Conservation (phyloP, 768 basidiomycete species). For the Lactarius trivialis region DNA sequence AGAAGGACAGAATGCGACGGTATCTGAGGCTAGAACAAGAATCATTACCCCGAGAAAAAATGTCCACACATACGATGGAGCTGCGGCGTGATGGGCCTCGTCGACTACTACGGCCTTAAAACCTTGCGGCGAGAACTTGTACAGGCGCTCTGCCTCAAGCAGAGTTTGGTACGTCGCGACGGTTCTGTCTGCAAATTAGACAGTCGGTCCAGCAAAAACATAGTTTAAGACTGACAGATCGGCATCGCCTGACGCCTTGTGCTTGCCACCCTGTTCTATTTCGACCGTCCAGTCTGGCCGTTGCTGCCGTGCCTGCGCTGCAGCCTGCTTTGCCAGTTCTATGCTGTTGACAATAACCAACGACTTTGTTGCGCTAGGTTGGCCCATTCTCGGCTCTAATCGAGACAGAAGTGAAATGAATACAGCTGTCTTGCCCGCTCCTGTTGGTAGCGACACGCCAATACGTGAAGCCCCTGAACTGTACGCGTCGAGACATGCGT, state of each 20-base stretch:
- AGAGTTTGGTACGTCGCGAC: constrained; percentile 89
- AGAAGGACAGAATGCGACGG: constrained; percentile 76
- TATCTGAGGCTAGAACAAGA: constrained; percentile 44
- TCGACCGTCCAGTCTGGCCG: constrained; percentile 78
- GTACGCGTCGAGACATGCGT: constrained; percentile 70
- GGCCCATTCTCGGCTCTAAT: constrained; percentile 37
- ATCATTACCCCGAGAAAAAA: not conserved
- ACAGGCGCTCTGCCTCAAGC: constrained; percentile 51
- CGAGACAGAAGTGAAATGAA: constrained; percentile 78
- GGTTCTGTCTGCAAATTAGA: constrained; percentile 42
- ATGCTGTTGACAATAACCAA: constrained; percentile 86
- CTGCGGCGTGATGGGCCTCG: constrained; percentile 94
- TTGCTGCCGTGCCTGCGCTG: constrained; percentile 55
- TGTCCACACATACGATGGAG: constrained; percentile 60
- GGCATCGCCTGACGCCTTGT: constrained; percentile 70
- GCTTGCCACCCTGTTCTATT: constrained; percentile 80
- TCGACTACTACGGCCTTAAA: constrained; percentile 81
- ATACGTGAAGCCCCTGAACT: constrained; percentile 61
- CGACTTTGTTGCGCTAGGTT: constrained; percentile 44
- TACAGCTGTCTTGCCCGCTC: constrained; percentile 84
- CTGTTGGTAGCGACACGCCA: constrained; percentile 81
- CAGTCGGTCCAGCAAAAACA: not conserved
- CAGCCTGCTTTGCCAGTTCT: constrained; percentile 85
- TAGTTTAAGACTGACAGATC: constrained; percentile 61
- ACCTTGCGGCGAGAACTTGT: constrained; percentile 62